Percentiles rank a stretch among this genome's conserved stretches.
phyloP scores from a whole-genome alignment of 257 asterid genomes.

The Nicotiana knightiana region DNA sequence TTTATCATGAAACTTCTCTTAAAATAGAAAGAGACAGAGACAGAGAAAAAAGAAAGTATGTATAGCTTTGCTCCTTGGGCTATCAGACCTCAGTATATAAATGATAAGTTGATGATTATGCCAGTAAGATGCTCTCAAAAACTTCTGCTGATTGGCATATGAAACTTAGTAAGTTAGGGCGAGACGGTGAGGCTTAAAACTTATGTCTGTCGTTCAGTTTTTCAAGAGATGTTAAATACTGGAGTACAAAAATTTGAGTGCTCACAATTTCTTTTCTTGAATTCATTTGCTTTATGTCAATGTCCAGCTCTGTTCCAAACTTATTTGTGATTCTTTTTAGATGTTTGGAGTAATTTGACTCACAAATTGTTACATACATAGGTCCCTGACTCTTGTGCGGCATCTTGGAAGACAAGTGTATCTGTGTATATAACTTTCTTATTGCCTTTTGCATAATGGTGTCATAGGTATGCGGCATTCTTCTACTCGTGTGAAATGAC shows the following conservation, averaged over 20 bases:
- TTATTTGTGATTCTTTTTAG: not conserved
- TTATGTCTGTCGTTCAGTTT: not conserved
- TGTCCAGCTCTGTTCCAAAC: not conserved
- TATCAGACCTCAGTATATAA: slow-evolving; percentile 9
- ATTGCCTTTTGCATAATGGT: not conserved
- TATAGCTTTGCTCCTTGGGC: slow-evolving; percentile 21
- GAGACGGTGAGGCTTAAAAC: not conserved
- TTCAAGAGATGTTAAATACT: slow-evolving; percentile 6
- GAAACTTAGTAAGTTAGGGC: slow-evolving; percentile 23
- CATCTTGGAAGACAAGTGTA: no score
- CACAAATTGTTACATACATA: not conserved
- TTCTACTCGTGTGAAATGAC: no score
- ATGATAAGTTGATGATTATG: slow-evolving; percentile 42
- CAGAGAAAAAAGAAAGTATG: slow-evolving; percentile 1
- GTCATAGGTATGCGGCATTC: no score
- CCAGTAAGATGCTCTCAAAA: slow-evolving; percentile 26
- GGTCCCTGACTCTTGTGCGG: no score
- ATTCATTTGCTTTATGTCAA: not conserved
- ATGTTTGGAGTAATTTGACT: not conserved
- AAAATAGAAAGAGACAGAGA: not conserved
- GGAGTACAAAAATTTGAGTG: not conserved
- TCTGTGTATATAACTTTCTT: not conserved
- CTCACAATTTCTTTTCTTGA: slow-evolving; percentile 1
- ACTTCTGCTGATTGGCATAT: slow-evolving; percentile 40
- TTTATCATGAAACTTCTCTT: slow-evolving; percentile 8